Evolutionary conservation across 305 asterid genomes (phyloP).

Genomic region (Fraxinus xanthoxyloides): DNA sequence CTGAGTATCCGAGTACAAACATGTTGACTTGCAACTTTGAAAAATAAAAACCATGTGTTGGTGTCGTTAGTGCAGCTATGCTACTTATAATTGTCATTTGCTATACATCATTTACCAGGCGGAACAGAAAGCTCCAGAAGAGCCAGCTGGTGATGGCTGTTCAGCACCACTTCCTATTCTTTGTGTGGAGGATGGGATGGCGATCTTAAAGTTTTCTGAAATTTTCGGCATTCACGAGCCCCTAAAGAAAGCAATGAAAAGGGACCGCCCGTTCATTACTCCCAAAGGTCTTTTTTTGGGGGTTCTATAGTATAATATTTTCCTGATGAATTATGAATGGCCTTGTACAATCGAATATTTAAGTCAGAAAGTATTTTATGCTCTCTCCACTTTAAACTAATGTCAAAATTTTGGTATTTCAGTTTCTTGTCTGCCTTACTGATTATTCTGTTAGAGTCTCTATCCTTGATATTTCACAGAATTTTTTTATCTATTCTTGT

Average conservation of each 20-base stretch:
- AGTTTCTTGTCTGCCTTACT: background rate
- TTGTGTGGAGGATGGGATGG: conserved; percentile 80
- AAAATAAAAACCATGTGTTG: background rate
- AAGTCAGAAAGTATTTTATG: conserved; percentile 12
- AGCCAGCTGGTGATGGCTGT: conserved; percentile 43
- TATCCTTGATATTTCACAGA: conserved; percentile 15
- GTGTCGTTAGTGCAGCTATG: background rate
- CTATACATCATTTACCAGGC: conserved; percentile 53
- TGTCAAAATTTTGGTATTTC: conserved; percentile 10
- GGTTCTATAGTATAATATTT: conserved; percentile 14
- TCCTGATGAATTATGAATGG: conserved; percentile 12
- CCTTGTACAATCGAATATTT: conserved; percentile 8
- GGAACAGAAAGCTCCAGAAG: conserved; percentile 46
- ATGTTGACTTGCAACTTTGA: background rate
- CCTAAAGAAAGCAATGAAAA: conserved; percentile 57
- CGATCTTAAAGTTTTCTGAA: conserved; percentile 85
- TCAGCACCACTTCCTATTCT: conserved; percentile 85
- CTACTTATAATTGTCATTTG: conserved; percentile 27
- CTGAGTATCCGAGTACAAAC: background rate
- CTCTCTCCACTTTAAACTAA: background rate
- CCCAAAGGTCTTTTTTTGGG: conserved; percentile 60
- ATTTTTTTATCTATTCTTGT: conserved; percentile 14
- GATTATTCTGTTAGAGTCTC: conserved; percentile 12
- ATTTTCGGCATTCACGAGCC: conserved; percentile 84
- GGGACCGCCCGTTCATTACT: conserved; percentile 55